phyloP scores from a whole-genome alignment of 1,284 basidiomycete genomes.

The Schizophyllum amplum region DNA sequence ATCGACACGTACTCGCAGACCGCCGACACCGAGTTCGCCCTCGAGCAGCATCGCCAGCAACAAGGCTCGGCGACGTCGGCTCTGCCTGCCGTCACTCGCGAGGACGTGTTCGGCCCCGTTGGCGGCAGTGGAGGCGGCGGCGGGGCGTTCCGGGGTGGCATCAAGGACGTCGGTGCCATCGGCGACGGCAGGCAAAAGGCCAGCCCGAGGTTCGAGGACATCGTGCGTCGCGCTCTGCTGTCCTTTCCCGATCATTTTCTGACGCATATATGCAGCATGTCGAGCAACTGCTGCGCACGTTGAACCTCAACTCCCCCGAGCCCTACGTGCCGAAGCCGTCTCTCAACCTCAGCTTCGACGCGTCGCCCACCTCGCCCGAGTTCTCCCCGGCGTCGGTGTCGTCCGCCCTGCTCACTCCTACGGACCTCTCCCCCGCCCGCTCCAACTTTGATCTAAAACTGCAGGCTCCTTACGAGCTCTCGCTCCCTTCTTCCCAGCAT shows the following conservation, averaged over 20 bases:
- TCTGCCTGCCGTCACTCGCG: constrained; percentile 18
- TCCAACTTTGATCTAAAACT: constrained; percentile 46
- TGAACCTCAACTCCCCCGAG: constrained; percentile 66
- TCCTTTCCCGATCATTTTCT: background rate
- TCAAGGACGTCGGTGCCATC: constrained; percentile 59
- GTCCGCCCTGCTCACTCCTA: constrained; percentile 23
- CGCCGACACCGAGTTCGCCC: constrained; percentile 18
- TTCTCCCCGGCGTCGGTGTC: constrained; percentile 19
- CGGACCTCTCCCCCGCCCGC: constrained; percentile 58
- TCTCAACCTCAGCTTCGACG: constrained; percentile 33
- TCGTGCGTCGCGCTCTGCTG: constrained; percentile 26
- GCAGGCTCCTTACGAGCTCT: constrained; percentile 40
- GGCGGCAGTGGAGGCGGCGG: constrained; percentile 22
- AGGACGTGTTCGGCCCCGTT: constrained; percentile 56
- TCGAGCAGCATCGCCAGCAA: constrained; percentile 17
- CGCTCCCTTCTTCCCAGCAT: constrained; percentile 14
- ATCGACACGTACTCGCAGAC: constrained; percentile 50
- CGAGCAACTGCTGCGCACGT: constrained; percentile 64
- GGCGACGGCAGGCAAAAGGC: constrained; percentile 66
- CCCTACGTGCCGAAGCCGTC: constrained; percentile 40
- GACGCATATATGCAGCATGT: constrained; percentile 44
- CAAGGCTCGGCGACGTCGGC: constrained; percentile 25
- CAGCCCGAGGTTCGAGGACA: constrained; percentile 45
- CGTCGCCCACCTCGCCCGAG: constrained; percentile 39
- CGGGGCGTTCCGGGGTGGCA: constrained; percentile 23